phyloP scores from a whole-genome alignment of 139 green algal genomes.

The Auxenochlorella pyrenoidosa region DNA sequence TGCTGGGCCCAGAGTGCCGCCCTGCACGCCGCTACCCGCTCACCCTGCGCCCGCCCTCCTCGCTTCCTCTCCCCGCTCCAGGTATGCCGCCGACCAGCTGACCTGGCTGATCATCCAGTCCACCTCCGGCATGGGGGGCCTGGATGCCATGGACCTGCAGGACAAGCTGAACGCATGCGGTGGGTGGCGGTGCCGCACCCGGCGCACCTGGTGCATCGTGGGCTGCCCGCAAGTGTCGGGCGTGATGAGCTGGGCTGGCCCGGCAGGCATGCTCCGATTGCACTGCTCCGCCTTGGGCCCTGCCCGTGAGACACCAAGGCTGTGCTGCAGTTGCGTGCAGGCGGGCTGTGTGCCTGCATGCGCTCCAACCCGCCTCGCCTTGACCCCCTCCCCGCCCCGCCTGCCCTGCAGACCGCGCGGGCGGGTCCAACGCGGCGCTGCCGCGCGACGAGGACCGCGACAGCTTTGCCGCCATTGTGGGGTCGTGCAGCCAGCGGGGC shows the following conservation, averaged over 20 bases:
- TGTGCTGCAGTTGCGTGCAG: not conserved
- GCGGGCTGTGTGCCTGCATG: not conserved
- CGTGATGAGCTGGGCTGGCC: no score
- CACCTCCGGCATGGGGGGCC: slow-evolving; percentile 1
- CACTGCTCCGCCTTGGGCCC: not conserved
- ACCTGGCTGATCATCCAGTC: slow-evolving; percentile 41
- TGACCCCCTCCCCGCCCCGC: not conserved
- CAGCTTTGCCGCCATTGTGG: slow-evolving; percentile 32
- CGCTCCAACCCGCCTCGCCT: not conserved
- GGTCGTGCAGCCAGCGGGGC: not conserved
- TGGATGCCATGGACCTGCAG: slow-evolving; percentile 27
- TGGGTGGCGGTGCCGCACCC: not conserved
- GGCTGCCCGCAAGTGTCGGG: no score
- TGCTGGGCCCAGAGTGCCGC: no score
- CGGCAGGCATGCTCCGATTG: no score
- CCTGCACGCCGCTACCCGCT: not conserved
- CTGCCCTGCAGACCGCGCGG: not conserved
- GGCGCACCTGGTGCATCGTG: not conserved
- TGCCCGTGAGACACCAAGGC: no score
- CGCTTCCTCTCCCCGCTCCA: not conserved
- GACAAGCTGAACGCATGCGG: slow-evolving; percentile 42
- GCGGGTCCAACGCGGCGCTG: slow-evolving; percentile 17
- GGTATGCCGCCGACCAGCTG: slow-evolving; percentile 44
- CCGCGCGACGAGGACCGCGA: slow-evolving; percentile 36
- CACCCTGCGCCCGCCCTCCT: not conserved